phyloP scores from a whole-genome alignment of 2,329 filamentous ascomycete genomes.

The Chaetoscypha palmicola region DNA sequence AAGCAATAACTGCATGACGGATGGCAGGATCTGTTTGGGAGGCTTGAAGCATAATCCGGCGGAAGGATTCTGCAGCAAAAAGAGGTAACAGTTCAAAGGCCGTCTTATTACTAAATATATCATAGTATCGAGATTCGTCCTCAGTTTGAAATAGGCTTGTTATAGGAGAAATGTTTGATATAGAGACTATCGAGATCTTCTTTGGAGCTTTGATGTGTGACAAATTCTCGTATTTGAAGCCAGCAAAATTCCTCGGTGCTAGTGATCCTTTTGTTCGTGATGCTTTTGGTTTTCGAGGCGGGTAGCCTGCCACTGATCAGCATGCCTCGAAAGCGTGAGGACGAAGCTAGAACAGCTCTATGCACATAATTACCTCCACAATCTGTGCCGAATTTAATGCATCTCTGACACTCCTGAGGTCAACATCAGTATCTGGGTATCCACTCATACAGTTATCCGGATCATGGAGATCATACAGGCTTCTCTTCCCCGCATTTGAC shows the following conservation, averaged over 20 bases:
- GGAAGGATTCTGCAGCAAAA: conserved; percentile 6
- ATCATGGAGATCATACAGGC: background rate
- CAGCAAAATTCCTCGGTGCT: background rate
- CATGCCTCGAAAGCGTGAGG: too few relatives aligned
- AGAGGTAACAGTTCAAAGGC: conserved; percentile 15
- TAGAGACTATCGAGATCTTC: background rate
- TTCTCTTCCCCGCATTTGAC: conserved; percentile 7
- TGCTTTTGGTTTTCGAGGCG: conserved; percentile 3
- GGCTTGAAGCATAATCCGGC: conserved; percentile 16
- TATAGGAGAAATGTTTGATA: background rate
- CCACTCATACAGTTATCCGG: background rate
- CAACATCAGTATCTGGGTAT: too few relatives aligned
- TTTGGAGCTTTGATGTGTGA: background rate
- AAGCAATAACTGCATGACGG: conserved; percentile 17
- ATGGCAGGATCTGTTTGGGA: conserved; percentile 13
- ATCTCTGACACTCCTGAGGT: conserved; percentile 2
- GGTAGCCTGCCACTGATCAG: background rate
- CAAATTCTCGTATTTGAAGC: conserved; percentile 4
- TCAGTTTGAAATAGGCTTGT: conserved; percentile 7
- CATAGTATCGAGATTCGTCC: conserved; percentile 16
- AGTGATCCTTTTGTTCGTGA: background rate
- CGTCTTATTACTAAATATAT: conserved; percentile 16
- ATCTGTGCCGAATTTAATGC: conserved; percentile 5
- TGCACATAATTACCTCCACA: background rate
- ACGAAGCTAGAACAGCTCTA: too few relatives aligned